Evolutionary conservation across 2,329 filamentous ascomycete genomes (phyloP).

Genomic region (Eutypa lata): DNA sequence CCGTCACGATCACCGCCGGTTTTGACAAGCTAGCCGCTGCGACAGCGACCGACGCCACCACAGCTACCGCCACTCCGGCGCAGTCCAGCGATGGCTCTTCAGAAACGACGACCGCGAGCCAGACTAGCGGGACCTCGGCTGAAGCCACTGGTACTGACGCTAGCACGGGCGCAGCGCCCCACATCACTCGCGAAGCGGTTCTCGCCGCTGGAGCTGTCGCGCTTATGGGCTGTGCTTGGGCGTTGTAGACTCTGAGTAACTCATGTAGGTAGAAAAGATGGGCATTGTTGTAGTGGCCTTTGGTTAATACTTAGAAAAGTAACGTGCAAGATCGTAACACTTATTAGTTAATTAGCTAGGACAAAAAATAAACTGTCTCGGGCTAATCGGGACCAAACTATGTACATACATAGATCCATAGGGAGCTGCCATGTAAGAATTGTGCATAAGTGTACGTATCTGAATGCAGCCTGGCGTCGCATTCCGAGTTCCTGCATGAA

Average conservation of each 20-base stretch:
- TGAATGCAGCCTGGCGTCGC: background rate
- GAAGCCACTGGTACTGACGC: background rate
- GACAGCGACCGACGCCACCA: background rate
- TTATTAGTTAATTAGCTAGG: too few relatives aligned
- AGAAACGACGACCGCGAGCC: background rate
- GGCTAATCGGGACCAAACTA: too few relatives aligned
- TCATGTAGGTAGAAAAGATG: background rate
- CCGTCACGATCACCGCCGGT: conserved; percentile 6
- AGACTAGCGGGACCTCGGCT: background rate
- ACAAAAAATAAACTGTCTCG: too few relatives aligned
- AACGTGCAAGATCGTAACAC: too few relatives aligned
- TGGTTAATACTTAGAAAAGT: too few relatives aligned
- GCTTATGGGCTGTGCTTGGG: background rate
- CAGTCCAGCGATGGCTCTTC: background rate
- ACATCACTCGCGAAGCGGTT: background rate
- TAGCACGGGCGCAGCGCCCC: background rate
- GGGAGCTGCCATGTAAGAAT: too few relatives aligned
- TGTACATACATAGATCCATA: too few relatives aligned
- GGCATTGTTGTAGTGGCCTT: too few relatives aligned
- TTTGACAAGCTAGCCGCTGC: background rate
- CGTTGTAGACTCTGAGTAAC: background rate
- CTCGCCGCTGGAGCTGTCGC: background rate
- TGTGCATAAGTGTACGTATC: too few relatives aligned
- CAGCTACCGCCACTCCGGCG: background rate
- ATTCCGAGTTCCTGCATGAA: background rate